Evolutionary conservation across 257 asterid species (phyloP), one percentile per base, ranked within the genome.

Genomic region (Penstemon davidsonii): DNA sequence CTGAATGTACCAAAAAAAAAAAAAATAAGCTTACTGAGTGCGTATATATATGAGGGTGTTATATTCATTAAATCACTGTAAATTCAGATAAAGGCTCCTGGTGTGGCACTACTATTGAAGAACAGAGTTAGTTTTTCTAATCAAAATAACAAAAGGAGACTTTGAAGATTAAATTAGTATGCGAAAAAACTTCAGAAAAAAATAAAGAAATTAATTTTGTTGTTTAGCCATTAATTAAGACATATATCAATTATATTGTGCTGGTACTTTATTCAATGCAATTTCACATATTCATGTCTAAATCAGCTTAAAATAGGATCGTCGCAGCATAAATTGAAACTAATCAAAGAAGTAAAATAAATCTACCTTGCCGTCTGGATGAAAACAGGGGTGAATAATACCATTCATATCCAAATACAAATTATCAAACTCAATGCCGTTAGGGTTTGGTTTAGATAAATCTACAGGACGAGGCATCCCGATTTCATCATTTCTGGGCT

Each of bases 351-450:
- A 25, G 18, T 41, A 8, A 6, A 25, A 11, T 37, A 56, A 6
- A 42, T 40, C 41, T 83, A 92, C 98, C 93, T 77, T 86, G 79
- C 97, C 98, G 50, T 92, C 96, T 1, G 98, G 98, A 57, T 92
- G 97, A 80, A 92, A 92, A 86, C 98, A 92, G 3, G 98, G 98
- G 72, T 92, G 98, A 78, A 92, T 92, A 45, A 92, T 89, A 37
- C 97, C 97, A 74, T 92, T 92, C 98, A 92, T 87, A 56, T 92
- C 98, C 83, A 92, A 77, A 78, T 92, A 92, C 72, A 92, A 71
- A 69, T 92, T 89, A 78, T 92, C 96, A 62, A 89, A 87, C 80
- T 92, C 98, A 60, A 90, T 73, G 70, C 96, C 97, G 33, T 92
- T 92, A 80, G 98, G 98, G 88, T 92, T 92, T 64, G 90, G 90